Evolutionary conservation across 768 basidiomycete genomes (phyloP), one percentile per base, ranked within the genome.

Genomic region (Psilocybe tampanensis): DNA sequence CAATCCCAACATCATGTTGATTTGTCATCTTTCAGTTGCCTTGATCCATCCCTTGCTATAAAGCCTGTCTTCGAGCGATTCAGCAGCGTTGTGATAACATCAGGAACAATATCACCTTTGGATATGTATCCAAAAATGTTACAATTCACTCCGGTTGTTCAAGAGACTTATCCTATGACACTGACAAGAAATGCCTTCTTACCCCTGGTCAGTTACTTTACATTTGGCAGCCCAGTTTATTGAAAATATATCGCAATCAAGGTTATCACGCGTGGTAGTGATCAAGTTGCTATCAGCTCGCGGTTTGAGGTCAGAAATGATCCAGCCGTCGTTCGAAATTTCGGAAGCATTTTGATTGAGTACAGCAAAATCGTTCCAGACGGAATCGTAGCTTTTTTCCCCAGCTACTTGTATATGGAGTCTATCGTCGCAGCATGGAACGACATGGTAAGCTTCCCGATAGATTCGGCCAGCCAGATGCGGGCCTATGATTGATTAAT

Each of bases 71-170:
- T 99, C 69, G 97, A 99, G 68, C 90, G 95, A 26, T 99, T 98
- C 70, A 95, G 93, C 70, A 94, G 91, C 59, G 97, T 99, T 19
- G 94, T 99, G 61, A 99, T 99, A 70, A 99, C 97, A 0, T 98
- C 95, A 3, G 97, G 97, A 64, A 99, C 97, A 11, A 94, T 99
- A 64, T 98, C 95, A 1, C 97, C 97, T 2, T 74, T 99, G 56
- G 97, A 99, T 74, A 99, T 99, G 97, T 99, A 99, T 72, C 97
- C 97, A 12, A 99, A 98, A 75, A 99, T 99, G 92, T 80, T 99
- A 26, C 94, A 95, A 63, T 99, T 99, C 72, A 93, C 92, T 17
- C 95, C 97, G 2, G 95, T 96, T 18, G 92, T 98, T 6, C 92
- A 95, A 75, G 95, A 98, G 72, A 93, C 92, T 1, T 99, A 99